These are phyloP conservation scores for Neonectria sp. DNA, from an alignment of 2,329 filamentous ascomycete species.

Conservation along the genomic window DNA sequence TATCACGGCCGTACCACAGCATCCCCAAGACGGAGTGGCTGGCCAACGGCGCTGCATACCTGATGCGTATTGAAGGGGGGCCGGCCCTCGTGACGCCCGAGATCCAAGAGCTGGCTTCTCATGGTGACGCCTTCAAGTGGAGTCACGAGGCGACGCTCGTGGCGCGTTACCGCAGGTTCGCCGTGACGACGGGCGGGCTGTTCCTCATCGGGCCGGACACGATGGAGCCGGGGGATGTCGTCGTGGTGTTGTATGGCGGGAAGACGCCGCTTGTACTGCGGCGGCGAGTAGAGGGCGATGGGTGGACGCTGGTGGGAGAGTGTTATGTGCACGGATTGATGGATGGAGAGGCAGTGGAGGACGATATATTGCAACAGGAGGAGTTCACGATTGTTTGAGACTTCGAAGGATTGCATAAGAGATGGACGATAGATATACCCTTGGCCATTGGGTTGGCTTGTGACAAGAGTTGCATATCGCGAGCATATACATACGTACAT, in stretches of 20 bases:
- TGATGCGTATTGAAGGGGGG: conserved; percentile 41
- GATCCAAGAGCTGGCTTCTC: conserved; percentile 45
- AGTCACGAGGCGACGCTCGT: conserved; percentile 54
- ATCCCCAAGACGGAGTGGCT: conserved; percentile 48
- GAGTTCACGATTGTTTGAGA: conserved; percentile 49
- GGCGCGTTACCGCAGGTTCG: conserved; percentile 53
- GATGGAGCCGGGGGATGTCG: conserved; percentile 49
- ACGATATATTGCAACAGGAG: conserved; percentile 44
- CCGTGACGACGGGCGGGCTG: conserved; percentile 49
- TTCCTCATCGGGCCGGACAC: conserved; percentile 53
- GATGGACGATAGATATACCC: conserved; percentile 27
- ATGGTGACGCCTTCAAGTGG: conserved; percentile 53
- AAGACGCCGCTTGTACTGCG: conserved; percentile 52
- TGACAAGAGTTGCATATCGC: neutral
- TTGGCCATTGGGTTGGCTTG: conserved; percentile 2
- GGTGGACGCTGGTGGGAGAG: conserved; percentile 53
- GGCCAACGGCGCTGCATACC: conserved; percentile 52
- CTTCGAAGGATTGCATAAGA: neutral
- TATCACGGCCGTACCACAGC: conserved; percentile 44
- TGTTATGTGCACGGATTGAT: conserved; percentile 57
- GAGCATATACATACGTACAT: neutral
- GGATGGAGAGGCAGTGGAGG: conserved; percentile 51
- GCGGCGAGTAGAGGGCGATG: conserved; percentile 17
- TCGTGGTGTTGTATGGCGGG: conserved; percentile 53
- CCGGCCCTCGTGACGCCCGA: conserved; percentile 36